These are phyloP conservation scores for Penicillium sp. DNA, from an alignment of 2,329 filamentous ascomycete genomes.

Conservation along the genomic window DNA sequence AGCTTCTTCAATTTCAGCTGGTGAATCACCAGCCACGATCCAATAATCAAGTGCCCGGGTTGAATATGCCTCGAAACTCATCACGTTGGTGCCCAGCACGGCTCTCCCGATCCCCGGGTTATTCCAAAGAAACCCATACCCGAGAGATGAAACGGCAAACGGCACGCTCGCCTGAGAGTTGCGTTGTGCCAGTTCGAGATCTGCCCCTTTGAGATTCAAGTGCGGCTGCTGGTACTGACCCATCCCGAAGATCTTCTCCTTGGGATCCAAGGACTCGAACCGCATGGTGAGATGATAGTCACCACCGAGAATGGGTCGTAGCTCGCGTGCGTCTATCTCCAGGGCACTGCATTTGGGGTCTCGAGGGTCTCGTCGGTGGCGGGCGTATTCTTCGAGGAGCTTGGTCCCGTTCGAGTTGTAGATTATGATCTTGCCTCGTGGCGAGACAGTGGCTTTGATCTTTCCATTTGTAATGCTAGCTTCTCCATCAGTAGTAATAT, in stretches of 20 bases:
- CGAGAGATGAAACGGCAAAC: constrained; percentile 59
- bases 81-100: constrained; percentile 60
- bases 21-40: constrained; percentile 59
- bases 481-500: constrained; percentile 22
- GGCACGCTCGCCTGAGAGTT: constrained; percentile 67
- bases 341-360: constrained; percentile 62
- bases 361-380: constrained; percentile 49
- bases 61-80: constrained; percentile 60
- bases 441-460: constrained; percentile 49
- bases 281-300: constrained; percentile 59
- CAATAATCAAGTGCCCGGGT: constrained; percentile 62
- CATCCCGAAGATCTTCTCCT: constrained; percentile 67
- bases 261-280: constrained; percentile 54
- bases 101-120: constrained; percentile 62
- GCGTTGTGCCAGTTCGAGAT: constrained; percentile 64
- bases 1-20: constrained; percentile 55
- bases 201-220: constrained; percentile 61
- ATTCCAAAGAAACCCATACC: constrained; percentile 67
- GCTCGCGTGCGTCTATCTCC: constrained; percentile 57
- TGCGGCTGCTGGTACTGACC: constrained; percentile 66
- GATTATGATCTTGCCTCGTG: constrained; percentile 52
- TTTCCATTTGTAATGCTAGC: constrained; percentile 51
- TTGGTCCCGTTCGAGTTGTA: constrained; percentile 42
- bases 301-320: constrained; percentile 53
- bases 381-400: constrained; percentile 55